Percentiles rank a stretch among this genome's conserved stretches.
phyloP scores from a whole-genome alignment of 176 grass and related monocot species.

The Bolboschoenus planiculmis region DNA sequence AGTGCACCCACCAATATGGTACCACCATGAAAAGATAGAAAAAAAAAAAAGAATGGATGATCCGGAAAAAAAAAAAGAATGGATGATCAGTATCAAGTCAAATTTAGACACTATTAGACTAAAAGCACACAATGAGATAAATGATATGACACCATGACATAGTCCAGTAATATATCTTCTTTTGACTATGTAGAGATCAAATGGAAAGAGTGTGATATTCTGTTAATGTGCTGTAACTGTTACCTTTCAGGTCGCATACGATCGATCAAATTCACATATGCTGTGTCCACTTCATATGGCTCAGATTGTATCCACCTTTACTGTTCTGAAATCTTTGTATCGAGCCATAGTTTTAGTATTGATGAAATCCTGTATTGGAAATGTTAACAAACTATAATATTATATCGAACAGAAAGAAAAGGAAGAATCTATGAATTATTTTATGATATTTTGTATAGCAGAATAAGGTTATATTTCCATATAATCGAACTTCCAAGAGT shows the following conservation, averaged over 20 bases:
- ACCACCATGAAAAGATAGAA: conserved; percentile 6
- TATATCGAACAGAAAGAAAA: background rate
- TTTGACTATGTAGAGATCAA: conserved; percentile 7
- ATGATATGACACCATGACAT: conserved; percentile 4
- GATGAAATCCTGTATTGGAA: background rate
- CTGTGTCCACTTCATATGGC: conserved; percentile 9
- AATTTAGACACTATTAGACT: background rate
- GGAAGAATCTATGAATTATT: background rate
- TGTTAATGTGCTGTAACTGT: conserved; percentile 7
- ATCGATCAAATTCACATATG: background rate
- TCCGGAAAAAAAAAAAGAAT: background rate
- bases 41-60: background rate
- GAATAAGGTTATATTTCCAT: background rate
- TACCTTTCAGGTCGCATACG: background rate
- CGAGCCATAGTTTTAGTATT: background rate
- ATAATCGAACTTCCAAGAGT: background rate
- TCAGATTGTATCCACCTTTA: background rate
- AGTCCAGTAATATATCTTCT: conserved; percentile 10
- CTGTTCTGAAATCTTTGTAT: background rate
- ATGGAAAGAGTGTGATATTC: background rate
- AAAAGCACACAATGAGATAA: background rate
- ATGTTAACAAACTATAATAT: background rate
- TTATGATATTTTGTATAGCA: background rate
- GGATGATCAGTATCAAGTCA: conserved; percentile 13
- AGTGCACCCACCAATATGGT: background rate